Evolutionary conservation across 2,329 filamentous ascomycete species (phyloP), one percentile per base, ranked within the genome.

Genomic region (Cryphonectria radicalis): DNA sequence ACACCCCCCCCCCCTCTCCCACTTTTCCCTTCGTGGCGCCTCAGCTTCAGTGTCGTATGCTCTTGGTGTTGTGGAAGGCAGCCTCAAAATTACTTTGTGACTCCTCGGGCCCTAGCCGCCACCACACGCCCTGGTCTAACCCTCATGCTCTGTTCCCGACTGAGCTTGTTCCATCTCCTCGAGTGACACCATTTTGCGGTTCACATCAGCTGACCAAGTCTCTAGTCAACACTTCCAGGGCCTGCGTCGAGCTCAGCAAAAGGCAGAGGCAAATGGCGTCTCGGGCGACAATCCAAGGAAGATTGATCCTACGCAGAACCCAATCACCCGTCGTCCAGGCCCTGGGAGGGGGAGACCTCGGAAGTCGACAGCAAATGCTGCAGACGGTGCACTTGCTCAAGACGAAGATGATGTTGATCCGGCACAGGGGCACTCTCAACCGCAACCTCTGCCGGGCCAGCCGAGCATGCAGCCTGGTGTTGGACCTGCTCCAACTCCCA

Each of bases 221-320:
- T 17, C 28, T 37, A 90, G 88, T 53, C 88, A 90, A 82, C 88
- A 90, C 76, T 90, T 90, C 70, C 88, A 90, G 76, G 87, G 87
- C 40, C 82, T 90, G 25, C 82, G 87, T 37, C 81, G 88, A 59
- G 83, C 86, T 32, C 86, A 88, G 75, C 84, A 86, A 74, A 89
- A 89, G 76, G 77, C 81, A 25, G 87, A 88, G 25, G 68, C 79
- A 6, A 82, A 80, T 71, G 80, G 82, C 11, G 70, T 77, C 32
- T 63, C 73, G 37, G 72, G 76, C 13, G 82, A 84, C 28, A 80
- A 73, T 59, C 74, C 81, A 32, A 79, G 81, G 59, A 84, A 80
- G 71, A 57, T 80, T 69, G 87, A 90, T 75, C 88, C 88, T 11
- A 85, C 84, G 0, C 68, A 81, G 73, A 89, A 90, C 70, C 88